Evolutionary conservation across 306 rosid genomes (phyloP).

Genomic region (Sophora flavescens): DNA sequence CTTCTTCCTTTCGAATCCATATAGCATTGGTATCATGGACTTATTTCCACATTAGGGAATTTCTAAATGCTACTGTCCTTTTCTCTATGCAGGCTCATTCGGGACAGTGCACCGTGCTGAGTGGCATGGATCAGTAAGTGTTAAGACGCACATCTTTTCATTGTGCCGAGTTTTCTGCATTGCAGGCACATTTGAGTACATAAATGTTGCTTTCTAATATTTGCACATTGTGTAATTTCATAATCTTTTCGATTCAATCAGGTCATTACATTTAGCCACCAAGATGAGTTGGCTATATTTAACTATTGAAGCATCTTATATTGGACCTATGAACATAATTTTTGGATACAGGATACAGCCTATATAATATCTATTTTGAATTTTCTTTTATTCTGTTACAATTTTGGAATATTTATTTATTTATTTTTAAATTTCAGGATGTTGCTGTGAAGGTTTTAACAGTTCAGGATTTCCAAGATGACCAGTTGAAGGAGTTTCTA

Average conservation of each 20-base stretch:
- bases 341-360: not conserved
- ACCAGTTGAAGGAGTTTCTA: conserved; percentile 86
- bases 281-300: conserved; percentile 25
- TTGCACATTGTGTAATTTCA: not conserved
- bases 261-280: conserved; percentile 11
- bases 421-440: conserved; percentile 61
- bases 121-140: conserved; percentile 98
- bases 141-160: conserved; percentile 10
- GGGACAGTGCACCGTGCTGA: conserved; percentile 99
- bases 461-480: conserved; percentile 86
- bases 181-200: conserved; percentile 14
- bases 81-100: conserved; percentile 76
- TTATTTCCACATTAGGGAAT: conserved; percentile 20
- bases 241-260: conserved; percentile 21
- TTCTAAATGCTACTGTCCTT: conserved; percentile 30
- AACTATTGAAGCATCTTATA: conserved; percentile 5
- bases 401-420: not conserved
- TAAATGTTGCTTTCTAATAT: conserved; percentile 12
- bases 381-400: not conserved
- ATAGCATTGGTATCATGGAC: not conserved
- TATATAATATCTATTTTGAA: not conserved
- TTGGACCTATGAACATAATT: conserved; percentile 18
- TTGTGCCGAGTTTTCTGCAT: not conserved
- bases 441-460: conserved; percentile 96
- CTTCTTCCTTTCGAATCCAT: conserved; percentile 9